Evolutionary conservation across 805 yeast genomes (phyloP).

Genomic region (Kodamaea lidongshanica): DNA sequence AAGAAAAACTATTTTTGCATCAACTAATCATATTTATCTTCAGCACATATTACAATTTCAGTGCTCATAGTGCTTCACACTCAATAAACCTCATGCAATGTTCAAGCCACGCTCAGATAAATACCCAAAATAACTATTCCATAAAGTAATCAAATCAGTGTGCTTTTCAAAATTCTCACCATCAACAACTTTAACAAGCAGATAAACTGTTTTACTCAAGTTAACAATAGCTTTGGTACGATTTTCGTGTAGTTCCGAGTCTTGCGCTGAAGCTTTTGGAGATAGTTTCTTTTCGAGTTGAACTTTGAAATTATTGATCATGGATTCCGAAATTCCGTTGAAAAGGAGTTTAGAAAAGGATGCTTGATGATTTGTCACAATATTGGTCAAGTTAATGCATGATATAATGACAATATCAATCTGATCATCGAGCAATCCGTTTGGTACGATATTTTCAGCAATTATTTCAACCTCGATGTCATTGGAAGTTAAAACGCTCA

Average conservation of each 20-base stretch:
- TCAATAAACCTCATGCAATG: too few species aligned
- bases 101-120: constrained; percentile 2
- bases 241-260: constrained; percentile 52
- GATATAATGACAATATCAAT: constrained; percentile 52
- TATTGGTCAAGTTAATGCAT: constrained; percentile 34
- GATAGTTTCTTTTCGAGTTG: constrained; percentile 44
- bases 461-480: constrained; percentile 26
- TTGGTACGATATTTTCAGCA: constrained; percentile 37
- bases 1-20: too few species aligned
- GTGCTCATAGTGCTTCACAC: too few species aligned
- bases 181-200: constrained; percentile 4
- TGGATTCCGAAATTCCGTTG: constrained; percentile 17
- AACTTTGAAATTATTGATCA: constrained; percentile 30
- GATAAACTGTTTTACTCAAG: constrained; percentile 21
- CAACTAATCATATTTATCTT: too few species aligned
- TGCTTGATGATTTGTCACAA: constrained; percentile 30
- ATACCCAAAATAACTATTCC: constrained; percentile 2
- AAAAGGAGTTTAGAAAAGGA: constrained; percentile 15
- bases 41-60: too few species aligned
- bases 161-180: constrained; percentile 3
- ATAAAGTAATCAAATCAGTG: constrained; percentile 1
- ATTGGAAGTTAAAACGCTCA: constrained; percentile 12
- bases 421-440: constrained; percentile 56
- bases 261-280: constrained; percentile 64
- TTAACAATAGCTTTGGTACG: constrained; percentile 28